These are phyloP conservation scores for Saccharomyces jurei DNA, from an alignment of 805 yeast genomes.

Conservation along the genomic window DNA sequence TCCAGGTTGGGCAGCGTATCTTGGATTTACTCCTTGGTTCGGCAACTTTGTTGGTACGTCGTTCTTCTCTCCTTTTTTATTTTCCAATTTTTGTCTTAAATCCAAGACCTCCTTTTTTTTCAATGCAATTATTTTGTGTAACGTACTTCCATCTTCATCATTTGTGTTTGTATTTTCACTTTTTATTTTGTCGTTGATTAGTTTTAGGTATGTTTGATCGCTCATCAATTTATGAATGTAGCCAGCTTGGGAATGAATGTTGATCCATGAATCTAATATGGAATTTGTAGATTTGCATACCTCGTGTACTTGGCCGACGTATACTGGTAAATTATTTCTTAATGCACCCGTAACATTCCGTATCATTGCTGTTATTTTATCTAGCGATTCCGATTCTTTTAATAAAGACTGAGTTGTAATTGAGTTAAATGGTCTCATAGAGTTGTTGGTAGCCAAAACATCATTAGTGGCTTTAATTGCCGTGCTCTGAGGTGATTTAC, in stretches of 20 bases:
- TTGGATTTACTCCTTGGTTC: background rate
- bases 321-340: slow-evolving; percentile 14
- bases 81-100: slow-evolving; percentile 12
- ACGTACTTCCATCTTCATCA: slow-evolving; percentile 16
- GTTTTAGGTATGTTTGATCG: slow-evolving; percentile 34
- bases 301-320: slow-evolving; percentile 30
- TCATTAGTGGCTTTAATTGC: background rate
- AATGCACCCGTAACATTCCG: slow-evolving; percentile 19
- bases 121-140: slow-evolving; percentile 6
- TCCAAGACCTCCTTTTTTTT: slow-evolving; percentile 14
- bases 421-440: slow-evolving; percentile 3
- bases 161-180: slow-evolving; percentile 22
- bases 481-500: slow-evolving; percentile 1
- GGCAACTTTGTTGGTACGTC: background rate
- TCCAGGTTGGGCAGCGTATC: background rate
- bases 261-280: slow-evolving; percentile 51
- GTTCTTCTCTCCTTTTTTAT: slow-evolving; percentile 7
- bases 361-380: slow-evolving; percentile 24
- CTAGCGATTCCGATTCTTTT: slow-evolving; percentile 25
- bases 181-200: slow-evolving; percentile 5
- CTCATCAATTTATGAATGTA: slow-evolving; percentile 43
- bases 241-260: slow-evolving; percentile 53
- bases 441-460: background rate
- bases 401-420: slow-evolving; percentile 26
- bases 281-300: slow-evolving; percentile 42